Evolutionary conservation across 129 eudicot species (phyloP).

Genomic region (Helichrysum umbraculigerum): DNA sequence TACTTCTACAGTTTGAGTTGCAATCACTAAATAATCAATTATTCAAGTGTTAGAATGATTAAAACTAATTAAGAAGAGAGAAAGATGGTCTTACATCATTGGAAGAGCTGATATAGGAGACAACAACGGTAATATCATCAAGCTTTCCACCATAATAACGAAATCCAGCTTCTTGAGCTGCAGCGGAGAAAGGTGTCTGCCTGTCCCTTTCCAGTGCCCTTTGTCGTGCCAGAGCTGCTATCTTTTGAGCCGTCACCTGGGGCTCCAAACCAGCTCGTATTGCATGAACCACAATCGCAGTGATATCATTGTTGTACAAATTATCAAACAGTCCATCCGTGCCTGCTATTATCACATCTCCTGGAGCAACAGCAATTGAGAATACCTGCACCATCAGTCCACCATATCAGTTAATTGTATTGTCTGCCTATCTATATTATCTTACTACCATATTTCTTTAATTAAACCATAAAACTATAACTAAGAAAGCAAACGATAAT

Average conservation of each 20-base stretch:
- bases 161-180: slow-evolving; percentile 97
- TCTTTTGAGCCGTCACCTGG: slow-evolving; percentile 88
- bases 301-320: slow-evolving; percentile 77
- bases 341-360: slow-evolving; percentile 91
- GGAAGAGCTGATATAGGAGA: slow-evolving; percentile 68
- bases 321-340: slow-evolving; percentile 93
- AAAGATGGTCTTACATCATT: slow-evolving; percentile 41
- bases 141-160: slow-evolving; percentile 91
- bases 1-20: not conserved
- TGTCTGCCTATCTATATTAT: not conserved
- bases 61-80: not conserved
- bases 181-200: slow-evolving; percentile 90
- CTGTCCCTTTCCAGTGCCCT: slow-evolving; percentile 79
- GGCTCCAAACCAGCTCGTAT: slow-evolving; percentile 82
- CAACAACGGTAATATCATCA: slow-evolving; percentile 89
- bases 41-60: not conserved
- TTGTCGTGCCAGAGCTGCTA: slow-evolving; percentile 92
- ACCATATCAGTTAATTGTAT: not conserved
- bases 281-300: slow-evolving; percentile 86
- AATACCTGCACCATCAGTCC: slow-evolving; percentile 55
- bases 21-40: not conserved
- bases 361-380: slow-evolving; percentile 76
- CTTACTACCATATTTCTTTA: not conserved
- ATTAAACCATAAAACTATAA: slow-evolving; percentile 5
- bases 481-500: not conserved